Evolutionary conservation across 768 basidiomycete species (phyloP).

Genomic region (Naematelia encephala): DNA sequence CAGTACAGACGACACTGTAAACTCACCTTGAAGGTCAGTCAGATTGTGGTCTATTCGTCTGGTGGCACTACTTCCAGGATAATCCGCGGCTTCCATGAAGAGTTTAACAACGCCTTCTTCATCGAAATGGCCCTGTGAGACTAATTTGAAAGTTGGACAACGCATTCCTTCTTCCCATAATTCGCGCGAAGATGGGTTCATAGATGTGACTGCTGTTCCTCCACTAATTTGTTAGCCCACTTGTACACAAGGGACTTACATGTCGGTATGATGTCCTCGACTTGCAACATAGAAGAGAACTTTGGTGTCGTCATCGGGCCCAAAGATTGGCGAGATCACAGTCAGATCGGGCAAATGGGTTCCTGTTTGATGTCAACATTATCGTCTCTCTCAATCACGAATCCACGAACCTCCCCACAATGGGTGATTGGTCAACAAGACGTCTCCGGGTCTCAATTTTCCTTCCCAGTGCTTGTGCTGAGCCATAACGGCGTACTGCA

Average conservation of each 20-base stretch:
- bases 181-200: slow-evolving; percentile 32
- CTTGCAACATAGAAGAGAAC: slow-evolving; percentile 26
- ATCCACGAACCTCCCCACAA: background rate
- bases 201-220: slow-evolving; percentile 26
- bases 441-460: slow-evolving; percentile 26
- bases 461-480: slow-evolving; percentile 23
- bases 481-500: slow-evolving; percentile 29
- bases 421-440: slow-evolving; percentile 30
- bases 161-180: slow-evolving; percentile 39
- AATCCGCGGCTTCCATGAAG: slow-evolving; percentile 30
- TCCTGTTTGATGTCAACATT: slow-evolving; percentile 2
- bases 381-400: background rate
- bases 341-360: slow-evolving; percentile 34
- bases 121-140: slow-evolving; percentile 31
- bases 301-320: slow-evolving; percentile 13
- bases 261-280: slow-evolving; percentile 23
- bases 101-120: slow-evolving; percentile 27
- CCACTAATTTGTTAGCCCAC: slow-evolving; percentile 5
- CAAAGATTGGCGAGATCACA: slow-evolving; percentile 33
- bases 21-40: slow-evolving; percentile 36
- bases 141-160: slow-evolving; percentile 30
- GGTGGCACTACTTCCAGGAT: slow-evolving; percentile 36
- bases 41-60: slow-evolving; percentile 42
- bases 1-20: too few species aligned
- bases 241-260: too few species aligned